Evolutionary conservation across 2,329 filamentous ascomycete species (phyloP), one percentile per base, ranked within the genome.

Genomic region (Coniella lustricola): DNA sequence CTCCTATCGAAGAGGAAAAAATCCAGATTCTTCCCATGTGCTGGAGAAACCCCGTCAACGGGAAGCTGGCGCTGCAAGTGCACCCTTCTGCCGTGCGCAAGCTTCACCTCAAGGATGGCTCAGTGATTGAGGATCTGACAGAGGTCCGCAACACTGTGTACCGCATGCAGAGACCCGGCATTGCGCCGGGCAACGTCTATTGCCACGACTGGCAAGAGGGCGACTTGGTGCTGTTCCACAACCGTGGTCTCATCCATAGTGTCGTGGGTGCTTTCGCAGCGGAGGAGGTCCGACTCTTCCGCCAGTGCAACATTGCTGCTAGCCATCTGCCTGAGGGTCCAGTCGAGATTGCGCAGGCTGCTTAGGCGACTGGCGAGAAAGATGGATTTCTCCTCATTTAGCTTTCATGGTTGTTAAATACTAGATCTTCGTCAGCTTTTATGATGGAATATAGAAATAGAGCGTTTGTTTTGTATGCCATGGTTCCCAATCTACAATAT

Each of bases 241-340:
- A 90, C 60, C 78, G 84, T 9, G 86, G 85, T 1, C 72, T 88
- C 14, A 62, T 90, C 48, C 86, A 91, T 63, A 83, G 78, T 3
- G 86, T 90, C 2, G 85, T 87, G 0, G 86, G 85, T 1, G 82
- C 82, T 1, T 90, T 90, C 64, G 74, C 75, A 7, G 76, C 82
- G 42, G 77, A 85, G n/a, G 85, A 90, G 68, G 79, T 89, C 29
- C 68, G 86, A 38, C 62, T 90, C 51, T 90, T 90, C 61, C 70
- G 85, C 54, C 86, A 90, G 69, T 90, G 86, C 66, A 90, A 90
- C 62, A 72, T 90, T 63, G 85, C 85, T n/a, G 81, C 76, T 3
- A 84, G 76, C 51, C 65, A 74, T 53, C 62, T 75, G 33, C 79
- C 80, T 7, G 59, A 74, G 44, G 79, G 78, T 0, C 76, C 77